These are phyloP conservation scores for Sideroxylon spinosum DNA, from an alignment of 179 eudicot species.

Conservation along the genomic window DNA sequence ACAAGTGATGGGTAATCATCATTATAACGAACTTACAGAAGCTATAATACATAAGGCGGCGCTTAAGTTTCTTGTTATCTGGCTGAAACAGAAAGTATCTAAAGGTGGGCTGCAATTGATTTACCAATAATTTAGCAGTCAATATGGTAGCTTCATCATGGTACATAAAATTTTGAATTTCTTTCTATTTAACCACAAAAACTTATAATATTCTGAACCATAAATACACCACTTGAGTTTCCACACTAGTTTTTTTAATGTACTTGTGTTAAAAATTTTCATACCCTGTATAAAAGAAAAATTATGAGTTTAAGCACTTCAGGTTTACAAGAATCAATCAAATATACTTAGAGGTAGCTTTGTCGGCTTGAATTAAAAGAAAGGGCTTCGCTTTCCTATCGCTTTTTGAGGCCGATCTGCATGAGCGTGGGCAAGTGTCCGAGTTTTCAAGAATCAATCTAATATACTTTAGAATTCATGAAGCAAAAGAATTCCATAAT, in stretches of 20 bases:
- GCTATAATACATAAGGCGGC: neutral
- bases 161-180: neutral
- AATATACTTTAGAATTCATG: neutral
- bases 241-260: neutral
- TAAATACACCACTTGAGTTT: neutral
- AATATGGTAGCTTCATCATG: neutral
- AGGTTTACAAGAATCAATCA: neutral
- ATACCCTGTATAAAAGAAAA: neutral
- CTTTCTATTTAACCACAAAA: neutral
- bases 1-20: too few species aligned
- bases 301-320: neutral
- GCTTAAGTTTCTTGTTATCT: neutral
- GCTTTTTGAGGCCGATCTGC: too few species aligned
- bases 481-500: neutral
- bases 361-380: too few species aligned
- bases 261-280: neutral
- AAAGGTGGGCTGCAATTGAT: neutral
- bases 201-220: neutral
- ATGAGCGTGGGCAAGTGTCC: too few species aligned
- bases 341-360: too few species aligned
- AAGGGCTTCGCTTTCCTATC: too few species aligned
- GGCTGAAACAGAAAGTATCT: neutral
- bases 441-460: neutral
- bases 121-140: neutral
- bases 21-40: neutral